phyloP scores from a whole-genome alignment of 2,329 filamentous ascomycete species.

The Colletotrichum sublineola region DNA sequence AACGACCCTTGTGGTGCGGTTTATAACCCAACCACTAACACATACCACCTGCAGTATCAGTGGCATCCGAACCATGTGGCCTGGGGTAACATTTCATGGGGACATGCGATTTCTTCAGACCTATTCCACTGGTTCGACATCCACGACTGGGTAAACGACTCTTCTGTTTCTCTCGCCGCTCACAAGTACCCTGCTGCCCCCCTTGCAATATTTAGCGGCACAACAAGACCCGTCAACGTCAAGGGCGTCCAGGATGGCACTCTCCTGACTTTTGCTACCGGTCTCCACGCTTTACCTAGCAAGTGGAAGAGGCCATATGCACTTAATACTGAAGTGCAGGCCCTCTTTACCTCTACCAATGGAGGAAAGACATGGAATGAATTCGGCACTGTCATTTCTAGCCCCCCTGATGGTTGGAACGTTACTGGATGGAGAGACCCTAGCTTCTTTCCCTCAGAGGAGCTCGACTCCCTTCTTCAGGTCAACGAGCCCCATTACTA shows the following conservation, averaged over 20 bases:
- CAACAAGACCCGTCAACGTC: slow-evolving; percentile 40
- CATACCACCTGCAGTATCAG: slow-evolving; percentile 76
- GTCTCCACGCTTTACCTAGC: slow-evolving; percentile 38
- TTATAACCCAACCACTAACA: slow-evolving; percentile 63
- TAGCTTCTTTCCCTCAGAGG: slow-evolving; percentile 41
- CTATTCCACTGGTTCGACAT: slow-evolving; percentile 69
- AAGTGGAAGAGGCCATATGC: slow-evolving; percentile 43
- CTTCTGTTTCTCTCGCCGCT: slow-evolving; percentile 37
- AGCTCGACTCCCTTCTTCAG: slow-evolving; percentile 36
- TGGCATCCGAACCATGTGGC: slow-evolving; percentile 58
- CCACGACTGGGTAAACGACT: slow-evolving; percentile 39
- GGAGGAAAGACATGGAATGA: slow-evolving; percentile 39
- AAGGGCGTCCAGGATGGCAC: slow-evolving; percentile 39
- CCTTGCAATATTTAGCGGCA: slow-evolving; percentile 39
- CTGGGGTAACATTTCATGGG: slow-evolving; percentile 75
- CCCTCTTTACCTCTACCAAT: slow-evolving; percentile 36
- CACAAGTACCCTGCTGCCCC: slow-evolving; percentile 31
- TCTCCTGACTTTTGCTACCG: slow-evolving; percentile 39
- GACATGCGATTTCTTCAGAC: slow-evolving; percentile 73
- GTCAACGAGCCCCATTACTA: slow-evolving; percentile 40
- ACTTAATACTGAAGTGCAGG: slow-evolving; percentile 37
- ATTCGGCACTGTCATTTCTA: slow-evolving; percentile 38
- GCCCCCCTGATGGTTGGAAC: slow-evolving; percentile 41
- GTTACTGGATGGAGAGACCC: slow-evolving; percentile 43
- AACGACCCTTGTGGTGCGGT: slow-evolving; percentile 78